Evolutionary conservation across 2,329 filamentous ascomycete species (phyloP).

Genomic region (Ceratocystiopsis brevicomis): DNA sequence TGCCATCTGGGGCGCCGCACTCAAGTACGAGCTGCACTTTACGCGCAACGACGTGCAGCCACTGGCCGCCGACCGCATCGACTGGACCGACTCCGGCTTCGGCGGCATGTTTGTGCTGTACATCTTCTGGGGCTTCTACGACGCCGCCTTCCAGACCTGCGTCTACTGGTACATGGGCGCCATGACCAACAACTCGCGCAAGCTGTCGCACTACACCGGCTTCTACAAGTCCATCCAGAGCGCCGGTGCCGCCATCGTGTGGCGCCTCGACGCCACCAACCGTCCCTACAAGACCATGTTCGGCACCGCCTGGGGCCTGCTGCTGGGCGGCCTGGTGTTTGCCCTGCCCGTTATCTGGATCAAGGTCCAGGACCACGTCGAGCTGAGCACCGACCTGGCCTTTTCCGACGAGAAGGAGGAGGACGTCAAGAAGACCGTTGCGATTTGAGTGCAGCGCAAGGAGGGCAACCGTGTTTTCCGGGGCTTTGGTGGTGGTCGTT

Average conservation of each 20-base stretch:
- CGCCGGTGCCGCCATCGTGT: constrained; percentile 25
- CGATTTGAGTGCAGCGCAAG: no score
- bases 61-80: constrained; percentile 24
- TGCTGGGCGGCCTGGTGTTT: constrained; percentile 23
- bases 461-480: no score
- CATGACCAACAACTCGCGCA: constrained; percentile 21
- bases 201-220: constrained; percentile 25
- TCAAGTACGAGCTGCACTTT: constrained; percentile 21
- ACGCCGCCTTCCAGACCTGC: constrained; percentile 46
- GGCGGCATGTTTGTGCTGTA: constrained; percentile 28
- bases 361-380: constrained; percentile 15
- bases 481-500: no score
- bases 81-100: no score
- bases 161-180: constrained; percentile 42
- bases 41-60: neutral
- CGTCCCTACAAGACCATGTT: constrained; percentile 22
- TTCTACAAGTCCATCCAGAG: constrained; percentile 27
- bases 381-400: constrained; percentile 62
- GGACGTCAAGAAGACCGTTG: constrained; percentile 35
- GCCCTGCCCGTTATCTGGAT: constrained; percentile 23
- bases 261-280: constrained; percentile 21
- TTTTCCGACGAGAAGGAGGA: constrained; percentile 68
- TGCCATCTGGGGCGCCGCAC: constrained; percentile 35
- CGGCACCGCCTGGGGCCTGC: constrained; percentile 26
- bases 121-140: constrained; percentile 52